These are phyloP conservation scores for Sapria himalayana DNA, from an alignment of 345 rosid species.

Conservation along the genomic window DNA sequence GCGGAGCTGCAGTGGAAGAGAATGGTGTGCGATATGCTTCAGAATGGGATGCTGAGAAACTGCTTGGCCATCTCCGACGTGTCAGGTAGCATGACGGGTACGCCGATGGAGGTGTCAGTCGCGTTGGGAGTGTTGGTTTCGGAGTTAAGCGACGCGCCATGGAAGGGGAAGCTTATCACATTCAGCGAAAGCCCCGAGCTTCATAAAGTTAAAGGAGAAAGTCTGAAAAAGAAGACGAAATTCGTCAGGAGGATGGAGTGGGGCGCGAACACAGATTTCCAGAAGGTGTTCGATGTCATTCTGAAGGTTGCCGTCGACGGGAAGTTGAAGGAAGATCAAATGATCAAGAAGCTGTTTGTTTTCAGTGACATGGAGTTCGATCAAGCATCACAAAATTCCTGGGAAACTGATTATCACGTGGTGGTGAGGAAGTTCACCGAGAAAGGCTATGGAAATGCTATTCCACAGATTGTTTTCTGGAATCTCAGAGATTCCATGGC, in stretches of 20 bases:
- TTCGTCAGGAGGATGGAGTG: conserved; percentile 20
- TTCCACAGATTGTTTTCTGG: conserved; percentile 52
- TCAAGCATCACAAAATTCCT: conserved; percentile 10
- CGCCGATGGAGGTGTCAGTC: conserved; percentile 36
- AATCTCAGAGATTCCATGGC: conserved; percentile 29
- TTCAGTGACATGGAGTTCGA: conserved; percentile 63
- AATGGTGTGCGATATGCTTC: conserved; percentile 30
- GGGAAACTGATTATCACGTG: conserved; percentile 31
- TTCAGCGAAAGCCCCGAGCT: conserved; percentile 23
- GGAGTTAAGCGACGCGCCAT: conserved; percentile 31
- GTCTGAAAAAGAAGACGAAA: conserved; percentile 11
- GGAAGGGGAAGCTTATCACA: conserved; percentile 43
- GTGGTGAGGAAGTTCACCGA: conserved; percentile 21
- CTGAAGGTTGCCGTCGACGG: conserved; percentile 26
- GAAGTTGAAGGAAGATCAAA: conserved; percentile 21
- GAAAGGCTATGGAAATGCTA: conserved; percentile 24
- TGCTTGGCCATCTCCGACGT: conserved; percentile 43
- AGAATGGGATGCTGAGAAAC: conserved; percentile 24
- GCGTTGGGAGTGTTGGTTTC: conserved; percentile 35
- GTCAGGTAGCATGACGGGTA: conserved; percentile 27
- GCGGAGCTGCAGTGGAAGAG: conserved; percentile 42
- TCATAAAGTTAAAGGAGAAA: conserved; percentile 17
- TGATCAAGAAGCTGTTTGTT: conserved; percentile 37
- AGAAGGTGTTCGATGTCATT: conserved; percentile 30
- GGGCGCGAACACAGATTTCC: conserved; percentile 21